Percentiles rank a stretch among this genome's conserved stretches.
phyloP scores from a whole-genome alignment of 176 grass and related monocot species.

The Carex pumila region DNA sequence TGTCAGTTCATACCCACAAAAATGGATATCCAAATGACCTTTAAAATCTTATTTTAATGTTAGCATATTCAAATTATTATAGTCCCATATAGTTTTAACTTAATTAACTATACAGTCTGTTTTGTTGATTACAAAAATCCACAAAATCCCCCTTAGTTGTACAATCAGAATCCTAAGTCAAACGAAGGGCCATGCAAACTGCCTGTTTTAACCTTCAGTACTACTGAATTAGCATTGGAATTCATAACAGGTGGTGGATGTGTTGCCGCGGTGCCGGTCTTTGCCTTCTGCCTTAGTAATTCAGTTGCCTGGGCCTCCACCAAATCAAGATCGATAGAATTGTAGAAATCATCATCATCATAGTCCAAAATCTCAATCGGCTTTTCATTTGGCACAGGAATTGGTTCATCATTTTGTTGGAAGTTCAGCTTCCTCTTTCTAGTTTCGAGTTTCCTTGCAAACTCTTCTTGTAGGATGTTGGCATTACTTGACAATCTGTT shows the following conservation, averaged over 20 bases:
- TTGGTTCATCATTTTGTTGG: conserved; percentile 28
- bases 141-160: not conserved
- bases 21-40: not conserved
- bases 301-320: conserved; percentile 69
- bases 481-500: conserved; percentile 24
- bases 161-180: conserved; percentile 40
- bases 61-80: not conserved
- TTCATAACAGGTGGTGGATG: conserved; percentile 14
- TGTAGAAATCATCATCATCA: conserved; percentile 69
- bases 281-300: conserved; percentile 33
- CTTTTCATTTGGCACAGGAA: conserved; percentile 28
- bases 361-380: conserved; percentile 8
- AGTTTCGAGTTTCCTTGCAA: conserved; percentile 47
- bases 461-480: conserved; percentile 29
- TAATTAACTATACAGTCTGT: not conserved
- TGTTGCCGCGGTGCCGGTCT: not conserved
- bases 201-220: conserved; percentile 21
- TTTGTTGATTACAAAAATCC: not conserved
- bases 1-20: not conserved
- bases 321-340: conserved; percentile 69
- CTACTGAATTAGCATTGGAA: conserved; percentile 1
- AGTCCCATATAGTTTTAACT: not conserved
- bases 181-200: conserved; percentile 42
- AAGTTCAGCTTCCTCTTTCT: conserved; percentile 94
- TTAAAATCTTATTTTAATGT: conserved; percentile 10